Evolutionary conservation across 257 asterid species (phyloP), one percentile per base, ranked within the genome.

Genomic region (Vinca minor): DNA sequence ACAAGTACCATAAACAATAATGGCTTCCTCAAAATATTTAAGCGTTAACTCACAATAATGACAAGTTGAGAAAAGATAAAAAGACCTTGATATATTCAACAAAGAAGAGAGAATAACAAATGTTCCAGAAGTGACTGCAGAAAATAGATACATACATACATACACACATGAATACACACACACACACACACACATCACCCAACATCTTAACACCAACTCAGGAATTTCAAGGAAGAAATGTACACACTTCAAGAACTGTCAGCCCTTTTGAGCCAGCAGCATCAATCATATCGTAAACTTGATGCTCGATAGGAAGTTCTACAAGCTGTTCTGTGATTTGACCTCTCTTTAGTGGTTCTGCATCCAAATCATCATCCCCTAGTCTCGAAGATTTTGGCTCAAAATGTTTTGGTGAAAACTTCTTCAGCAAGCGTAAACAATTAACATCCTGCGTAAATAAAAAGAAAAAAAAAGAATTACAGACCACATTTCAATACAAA

Each of bases 301-400:
- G 97, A 62, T 89, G 88, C 80, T 81, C 74, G 68, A 90, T 71
- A 47, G 96, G 95, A 75, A 90, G 91, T 75, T 90, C 97, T 60
- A 85, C 79, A 74, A 90, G 73, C 77, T 81, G 86, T 56, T 90
- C 95, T 1, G 93, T 84, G 65, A 76, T 71, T 71, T 74, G 89
- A 69, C 87, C 91, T 78, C 85, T 75, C 80, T 81, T 85, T 75
- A 79, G 53, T 68, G 78, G 85, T 65, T 87, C 91, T 31, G 42
- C 26, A 31, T 75, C 84, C 64, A 64, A 69, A 32, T 71, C 75
- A 73, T 75, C 81, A 61, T 64, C 62, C 36, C 72, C 82, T 45
- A 69, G 71, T 41, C 80, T 82, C 61, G 14, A 77, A 76, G 65
- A 46, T 68, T 86, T 89, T 65, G 73, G 78, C 74, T 83, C 86